phyloP scores from a whole-genome alignment of 2,329 filamentous ascomycete species.

The Knufia petricola region DNA sequence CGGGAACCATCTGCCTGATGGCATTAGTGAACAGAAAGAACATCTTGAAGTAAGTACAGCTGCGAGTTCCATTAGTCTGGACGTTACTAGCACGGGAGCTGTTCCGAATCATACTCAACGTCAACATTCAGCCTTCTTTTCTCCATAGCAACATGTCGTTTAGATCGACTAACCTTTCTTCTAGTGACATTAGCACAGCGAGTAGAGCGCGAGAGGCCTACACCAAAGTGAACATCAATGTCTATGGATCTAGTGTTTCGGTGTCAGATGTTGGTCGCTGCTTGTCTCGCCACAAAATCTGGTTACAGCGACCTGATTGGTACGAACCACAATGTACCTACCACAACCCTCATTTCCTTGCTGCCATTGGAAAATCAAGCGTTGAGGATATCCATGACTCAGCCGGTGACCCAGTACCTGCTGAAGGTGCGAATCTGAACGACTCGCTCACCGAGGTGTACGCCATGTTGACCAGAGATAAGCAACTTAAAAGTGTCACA shows the following conservation, averaged over 20 bases:
- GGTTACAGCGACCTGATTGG: conserved; percentile 14
- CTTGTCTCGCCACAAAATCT: conserved; percentile 12
- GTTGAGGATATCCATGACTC: neutral
- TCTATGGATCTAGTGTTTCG: conserved; percentile 10
- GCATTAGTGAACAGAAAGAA: conserved; percentile 8
- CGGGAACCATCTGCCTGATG: conserved; percentile 4
- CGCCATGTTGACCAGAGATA: conserved; percentile 11
- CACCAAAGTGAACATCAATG: conserved; percentile 15
- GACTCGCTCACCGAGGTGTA: conserved; percentile 11
- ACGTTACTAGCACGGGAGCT: too few relatives aligned
- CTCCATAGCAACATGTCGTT: too few relatives aligned
- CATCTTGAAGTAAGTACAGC: conserved; percentile 11
- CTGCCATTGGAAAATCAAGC: neutral
- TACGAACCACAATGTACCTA: conserved; percentile 10
- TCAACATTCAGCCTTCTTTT: too few relatives aligned
- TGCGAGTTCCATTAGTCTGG: neutral
- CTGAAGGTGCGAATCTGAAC: conserved; percentile 6
- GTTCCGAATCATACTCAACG: too few relatives aligned
- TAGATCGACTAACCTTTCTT: neutral
- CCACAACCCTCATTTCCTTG: conserved; percentile 15
- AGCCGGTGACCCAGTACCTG: too few relatives aligned
- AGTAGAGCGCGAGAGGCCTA: conserved; percentile 11
- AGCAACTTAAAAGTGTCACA: conserved; percentile 7
- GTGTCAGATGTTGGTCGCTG: neutral
- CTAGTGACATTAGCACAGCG: conserved; percentile 9